phyloP scores from a whole-genome alignment of 768 basidiomycete species.

The Mycena alexandri region DNA sequence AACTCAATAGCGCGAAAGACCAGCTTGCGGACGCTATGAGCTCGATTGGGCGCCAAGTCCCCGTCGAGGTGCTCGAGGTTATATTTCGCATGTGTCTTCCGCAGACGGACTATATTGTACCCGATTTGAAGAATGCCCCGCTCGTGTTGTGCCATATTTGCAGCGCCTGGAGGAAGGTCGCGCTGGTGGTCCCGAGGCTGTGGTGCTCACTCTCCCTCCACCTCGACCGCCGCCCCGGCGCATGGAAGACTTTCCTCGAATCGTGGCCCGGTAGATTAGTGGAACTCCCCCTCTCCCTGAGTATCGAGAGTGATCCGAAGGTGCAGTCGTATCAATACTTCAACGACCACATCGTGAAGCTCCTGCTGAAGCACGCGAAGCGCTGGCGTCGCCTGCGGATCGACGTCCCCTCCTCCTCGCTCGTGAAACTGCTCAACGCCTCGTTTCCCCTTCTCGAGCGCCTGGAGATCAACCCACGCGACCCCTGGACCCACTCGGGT shows the following conservation, averaged over 20 bases:
- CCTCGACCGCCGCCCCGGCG: constrained; percentile 26
- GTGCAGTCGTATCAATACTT: constrained; percentile 26
- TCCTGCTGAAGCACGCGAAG: constrained; percentile 29
- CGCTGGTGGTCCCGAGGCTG: constrained; percentile 38
- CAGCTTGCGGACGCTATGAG: constrained; percentile 19
- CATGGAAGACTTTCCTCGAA: constrained; percentile 37
- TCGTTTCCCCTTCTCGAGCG: constrained; percentile 36
- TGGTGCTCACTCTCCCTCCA: constrained; percentile 41
- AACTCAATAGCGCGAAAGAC: constrained; percentile 25
- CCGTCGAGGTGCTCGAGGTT: constrained; percentile 41
- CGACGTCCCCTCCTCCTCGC: constrained; percentile 24
- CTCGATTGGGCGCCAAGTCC: constrained; percentile 35
- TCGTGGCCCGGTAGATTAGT: constrained; percentile 40
- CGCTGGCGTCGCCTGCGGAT: constrained; percentile 40
- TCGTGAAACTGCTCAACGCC: constrained; percentile 29
- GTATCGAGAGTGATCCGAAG: constrained; percentile 9
- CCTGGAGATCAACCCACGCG: constrained; percentile 45
- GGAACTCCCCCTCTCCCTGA: constrained; percentile 34
- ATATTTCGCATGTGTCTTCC: constrained; percentile 42
- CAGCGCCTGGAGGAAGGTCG: constrained; percentile 40
- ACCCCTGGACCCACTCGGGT: neutral
- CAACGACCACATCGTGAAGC: constrained; percentile 34
- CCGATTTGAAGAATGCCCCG: constrained; percentile 36
- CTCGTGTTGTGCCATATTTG: constrained; percentile 43
- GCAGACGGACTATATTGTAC: constrained; percentile 32